Evolutionary conservation across 2,329 filamentous ascomycete species (phyloP), one percentile per base, ranked within the genome.

Genomic region (Didymella glomerata): DNA sequence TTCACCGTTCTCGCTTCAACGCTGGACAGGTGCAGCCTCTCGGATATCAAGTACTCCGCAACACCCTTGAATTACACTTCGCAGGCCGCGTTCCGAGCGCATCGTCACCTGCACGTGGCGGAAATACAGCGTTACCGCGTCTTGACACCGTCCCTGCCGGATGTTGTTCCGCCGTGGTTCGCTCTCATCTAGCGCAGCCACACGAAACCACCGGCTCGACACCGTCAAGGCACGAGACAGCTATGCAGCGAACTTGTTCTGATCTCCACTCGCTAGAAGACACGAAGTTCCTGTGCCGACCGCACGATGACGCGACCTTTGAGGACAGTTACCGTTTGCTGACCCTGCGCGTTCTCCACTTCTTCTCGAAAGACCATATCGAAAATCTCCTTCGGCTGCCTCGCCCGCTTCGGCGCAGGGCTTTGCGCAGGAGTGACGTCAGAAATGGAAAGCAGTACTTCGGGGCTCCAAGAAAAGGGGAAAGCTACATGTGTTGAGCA

Each of bases 171-270:
- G 22, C 41, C n/a, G 47, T 32, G 20, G 41, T 40, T 48, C 50
- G 47, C 30, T 47, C 14, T 45, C 22, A 41, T 48, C 51, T 59
- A 59, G 51, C 32, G 40, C 46, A 54, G 50, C 56, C 56, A 59
- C 46, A 22, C 50, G 46, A 59, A 54, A 54, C 56, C 24, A 36
- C 56, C 32, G 51, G 13, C 27, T 47, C 9, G 41, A 51, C 50
- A 48, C 56, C 50, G 41, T 59, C 56, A 42, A 49, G 47, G 50
- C 50, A 59, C 50, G 46, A 59, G 41, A 32, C 56, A 54, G 46
- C 46, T 32, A 50, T 20, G 25, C 32, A 41, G 32, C 32, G 18
- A 41, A 22, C 50, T 47, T 47, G 25, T 32, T 46, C 27, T 20
- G 16, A 41, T 54, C 40, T 32, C 50, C 56, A 32, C 46, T 16